phyloP scores from a whole-genome alignment of 2,329 filamentous ascomycete genomes.

The Stachybotrys echinatus region DNA sequence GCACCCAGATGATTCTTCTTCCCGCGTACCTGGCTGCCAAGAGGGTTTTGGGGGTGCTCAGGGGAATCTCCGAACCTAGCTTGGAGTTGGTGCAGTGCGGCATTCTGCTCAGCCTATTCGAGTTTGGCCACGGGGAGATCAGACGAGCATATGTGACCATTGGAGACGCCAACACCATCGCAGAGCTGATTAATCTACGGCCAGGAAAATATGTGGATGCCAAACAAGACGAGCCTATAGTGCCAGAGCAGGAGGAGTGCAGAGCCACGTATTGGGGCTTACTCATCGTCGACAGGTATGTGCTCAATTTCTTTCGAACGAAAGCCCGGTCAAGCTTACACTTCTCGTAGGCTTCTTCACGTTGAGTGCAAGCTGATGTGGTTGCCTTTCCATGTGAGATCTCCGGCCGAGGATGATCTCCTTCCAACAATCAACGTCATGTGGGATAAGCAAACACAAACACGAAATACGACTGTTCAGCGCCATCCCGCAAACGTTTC shows the following conservation, averaged over 20 bases:
- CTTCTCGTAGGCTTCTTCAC: constrained; percentile 19
- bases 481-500: constrained; percentile 20
- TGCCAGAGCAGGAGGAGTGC: constrained; percentile 30
- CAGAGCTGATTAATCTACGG: constrained; percentile 26
- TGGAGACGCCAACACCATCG: constrained; percentile 32
- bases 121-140: constrained; percentile 38
- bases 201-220: constrained; percentile 30
- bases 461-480: constrained; percentile 14
- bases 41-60: constrained; percentile 28
- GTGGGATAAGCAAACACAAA: constrained; percentile 20
- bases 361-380: constrained; percentile 23
- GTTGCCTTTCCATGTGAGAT: constrained; percentile 27
- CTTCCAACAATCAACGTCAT: constrained; percentile 27
- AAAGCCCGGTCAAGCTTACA: neutral
- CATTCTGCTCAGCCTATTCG: constrained; percentile 34
- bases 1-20: constrained; percentile 29
- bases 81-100: constrained; percentile 36
- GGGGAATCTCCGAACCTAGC: constrained; percentile 26
- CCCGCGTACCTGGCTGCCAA: constrained; percentile 32
- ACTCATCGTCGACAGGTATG: constrained; percentile 38
- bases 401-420: constrained; percentile 27
- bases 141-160: constrained; percentile 36
- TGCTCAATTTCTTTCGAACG: constrained; percentile 2
- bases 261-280: constrained; percentile 38
- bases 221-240: constrained; percentile 19